Evolutionary conservation across 139 green algal genomes (phyloP), one percentile per base, ranked within the genome.

Genomic region (Trebouxia sp.): DNA sequence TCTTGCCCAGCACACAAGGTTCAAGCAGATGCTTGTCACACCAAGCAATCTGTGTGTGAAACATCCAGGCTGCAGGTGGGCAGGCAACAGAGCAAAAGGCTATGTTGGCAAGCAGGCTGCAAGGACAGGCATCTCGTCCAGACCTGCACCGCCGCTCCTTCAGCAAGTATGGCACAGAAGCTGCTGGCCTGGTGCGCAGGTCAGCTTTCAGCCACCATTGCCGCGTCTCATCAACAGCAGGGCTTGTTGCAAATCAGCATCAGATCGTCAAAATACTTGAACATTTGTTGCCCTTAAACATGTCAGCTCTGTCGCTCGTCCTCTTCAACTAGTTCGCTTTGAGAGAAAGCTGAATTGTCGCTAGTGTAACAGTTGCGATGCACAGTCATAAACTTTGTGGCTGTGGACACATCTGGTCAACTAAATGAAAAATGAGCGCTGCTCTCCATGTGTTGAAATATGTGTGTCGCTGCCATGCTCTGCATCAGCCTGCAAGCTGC

Each of bases 141-240:
- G 42, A 79, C 15, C 47, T 79, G 28, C 74, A 65, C 50, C 45
- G 32, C 30, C 47, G 65, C 17, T 66, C 78, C 50, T 83, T 83
- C 65, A 69, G 65, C 47, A 83, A 78, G 30, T 78, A 78, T 78
- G 78, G 78, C 32, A 26, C 39, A 39, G 78, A 83, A 39, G 78
- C 78, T 7, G 20, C 75, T 15, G 78, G 69, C 28, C 65, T 83
- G 3, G 72, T 83, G 20, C 55, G 66, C 39, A 55, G 58, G 77
- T 74, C 26, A 35, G 77, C 39, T 20, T 17, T 28, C 30, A 48
- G 17, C 66, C 66, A 45, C 35, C 66, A 24, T 24, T 76, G 30
- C 66, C 35, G 15, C 2, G 10, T 77, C 24, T 53, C 42, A 30
- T 3, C 24, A 41, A 6, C 41, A 79, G 6, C 26, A 39, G 70